These are phyloP conservation scores for Durotheca rogersii DNA, from an alignment of 495 filamentous ascomycete species.

Conservation along the genomic window DNA sequence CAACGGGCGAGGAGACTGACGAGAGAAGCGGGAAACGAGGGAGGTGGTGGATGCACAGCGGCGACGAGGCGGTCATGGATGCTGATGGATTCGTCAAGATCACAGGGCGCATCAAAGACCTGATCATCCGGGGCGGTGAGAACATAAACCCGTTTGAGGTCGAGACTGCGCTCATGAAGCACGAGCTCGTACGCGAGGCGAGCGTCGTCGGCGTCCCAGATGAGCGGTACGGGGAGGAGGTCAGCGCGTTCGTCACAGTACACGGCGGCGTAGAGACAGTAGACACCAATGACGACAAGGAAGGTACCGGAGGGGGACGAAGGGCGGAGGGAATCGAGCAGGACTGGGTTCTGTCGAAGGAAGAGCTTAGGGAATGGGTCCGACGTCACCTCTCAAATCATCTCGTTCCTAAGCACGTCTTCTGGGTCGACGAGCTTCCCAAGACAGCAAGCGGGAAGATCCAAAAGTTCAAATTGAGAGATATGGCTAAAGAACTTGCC, in stretches of 20 bases:
- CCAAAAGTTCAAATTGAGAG: constrained; percentile 87
- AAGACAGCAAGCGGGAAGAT: constrained; percentile 98
- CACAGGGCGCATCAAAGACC: constrained; percentile 75
- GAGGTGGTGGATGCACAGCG: constrained; percentile 61
- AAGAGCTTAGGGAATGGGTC: constrained; percentile 73
- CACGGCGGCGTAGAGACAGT: constrained; percentile 42
- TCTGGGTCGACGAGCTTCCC: constrained; percentile 78
- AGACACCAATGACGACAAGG: constrained; percentile 27
- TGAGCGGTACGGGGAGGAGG: constrained; percentile 79
- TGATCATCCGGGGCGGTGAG: constrained; percentile 89
- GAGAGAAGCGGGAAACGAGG: background rate
- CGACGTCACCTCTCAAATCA: constrained; percentile 68
- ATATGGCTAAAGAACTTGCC: constrained; percentile 44
- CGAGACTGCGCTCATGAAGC: constrained; percentile 82
- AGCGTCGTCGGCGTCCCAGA: constrained; percentile 85
- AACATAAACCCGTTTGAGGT: constrained; percentile 96
- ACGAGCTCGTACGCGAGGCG: constrained; percentile 66
- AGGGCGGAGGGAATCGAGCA: constrained; percentile 1
- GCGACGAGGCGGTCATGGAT: constrained; percentile 92
- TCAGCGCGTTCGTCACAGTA: constrained; percentile 76
- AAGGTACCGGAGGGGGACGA: constrained; percentile 6
- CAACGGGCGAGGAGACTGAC: background rate
- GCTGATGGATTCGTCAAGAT: constrained; percentile 64
- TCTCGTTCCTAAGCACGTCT: constrained; percentile 85
- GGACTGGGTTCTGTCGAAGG: constrained; percentile 43